Evolutionary conservation across 352 stramenopile species (phyloP).

Genomic region (Albugo candida): DNA sequence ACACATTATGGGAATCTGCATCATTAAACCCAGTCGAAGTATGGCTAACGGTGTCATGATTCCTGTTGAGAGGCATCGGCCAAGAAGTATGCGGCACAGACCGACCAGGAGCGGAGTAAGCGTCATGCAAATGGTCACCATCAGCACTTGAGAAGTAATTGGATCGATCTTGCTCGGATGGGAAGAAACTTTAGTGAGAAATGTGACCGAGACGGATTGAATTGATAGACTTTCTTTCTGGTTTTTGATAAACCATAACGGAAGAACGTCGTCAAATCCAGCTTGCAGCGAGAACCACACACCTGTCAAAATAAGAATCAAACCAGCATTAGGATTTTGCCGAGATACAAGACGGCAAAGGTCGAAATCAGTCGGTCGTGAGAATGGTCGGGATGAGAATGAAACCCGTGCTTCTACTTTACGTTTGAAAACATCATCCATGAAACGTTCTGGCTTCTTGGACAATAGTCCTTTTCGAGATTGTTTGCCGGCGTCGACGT

Average conservation of each 20-base stretch:
- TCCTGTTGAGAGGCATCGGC: slow-evolving; percentile 23
- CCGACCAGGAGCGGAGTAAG: slow-evolving; percentile 33
- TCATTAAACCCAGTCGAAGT: slow-evolving; percentile 46
- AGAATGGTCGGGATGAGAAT: no score
- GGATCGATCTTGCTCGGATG: not conserved
- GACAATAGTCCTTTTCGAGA: not conserved
- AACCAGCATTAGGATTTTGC: slow-evolving; percentile 21
- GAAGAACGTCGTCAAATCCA: slow-evolving; percentile 62
- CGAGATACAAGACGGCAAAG: not conserved
- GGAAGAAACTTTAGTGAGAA: no score
- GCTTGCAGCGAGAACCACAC: slow-evolving; percentile 51
- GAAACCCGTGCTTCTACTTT: no score
- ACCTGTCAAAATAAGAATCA: slow-evolving; percentile 50
- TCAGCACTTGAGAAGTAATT: slow-evolving; percentile 39
- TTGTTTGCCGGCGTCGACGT: not conserved
- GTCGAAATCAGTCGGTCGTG: not conserved
- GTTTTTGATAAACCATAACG: slow-evolving; percentile 63
- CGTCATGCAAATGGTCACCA: slow-evolving; percentile 24
- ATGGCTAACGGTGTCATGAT: slow-evolving; percentile 61
- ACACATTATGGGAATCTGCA: slow-evolving; percentile 50
- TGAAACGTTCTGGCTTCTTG: not conserved
- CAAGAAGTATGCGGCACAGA: slow-evolving; percentile 16
- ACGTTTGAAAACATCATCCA: not conserved
- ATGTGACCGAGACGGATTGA: not conserved
- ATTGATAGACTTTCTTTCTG: slow-evolving; percentile 9